phyloP scores from a whole-genome alignment of 2,329 filamentous ascomycete genomes.

The Trichoderma sp. region DNA sequence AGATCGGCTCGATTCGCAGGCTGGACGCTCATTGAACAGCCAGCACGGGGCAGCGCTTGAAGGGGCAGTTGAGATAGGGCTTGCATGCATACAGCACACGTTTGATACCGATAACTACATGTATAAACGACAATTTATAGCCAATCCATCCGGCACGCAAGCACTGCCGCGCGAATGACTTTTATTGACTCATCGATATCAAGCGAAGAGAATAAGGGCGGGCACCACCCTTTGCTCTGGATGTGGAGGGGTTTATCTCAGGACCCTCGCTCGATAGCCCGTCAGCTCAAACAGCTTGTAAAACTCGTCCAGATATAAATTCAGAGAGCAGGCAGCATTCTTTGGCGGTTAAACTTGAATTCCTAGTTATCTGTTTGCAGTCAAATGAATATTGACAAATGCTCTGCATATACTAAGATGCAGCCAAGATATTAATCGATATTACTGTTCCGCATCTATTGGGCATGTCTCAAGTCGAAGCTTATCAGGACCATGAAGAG shows the following conservation, averaged over 20 bases:
- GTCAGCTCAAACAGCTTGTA: neutral
- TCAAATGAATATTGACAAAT: too few species aligned
- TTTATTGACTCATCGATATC: neutral
- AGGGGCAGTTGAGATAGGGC: conserved; percentile 11
- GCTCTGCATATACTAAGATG: too few species aligned
- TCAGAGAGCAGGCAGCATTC: neutral
- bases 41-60: neutral
- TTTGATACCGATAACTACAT: neutral
- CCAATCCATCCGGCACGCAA: conserved; percentile 19
- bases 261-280: conserved; percentile 5
- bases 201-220: neutral
- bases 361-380: neutral
- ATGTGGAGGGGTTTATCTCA: neutral
- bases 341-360: neutral
- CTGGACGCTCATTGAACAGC: neutral
- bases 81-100: neutral
- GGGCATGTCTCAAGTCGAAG: neutral
- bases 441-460: too few species aligned
- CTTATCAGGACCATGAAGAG: conserved; percentile 13
- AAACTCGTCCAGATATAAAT: neutral
- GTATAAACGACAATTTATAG: neutral
- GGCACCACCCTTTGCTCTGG: neutral
- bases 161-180: conserved; percentile 1
- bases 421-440: too few species aligned
- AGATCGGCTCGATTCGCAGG: conserved; percentile 15